These are phyloP conservation scores for Anthoceros angustus DNA, from an alignment of 225 moss, liverwort and hornwort genomes.

Conservation along the genomic window DNA sequence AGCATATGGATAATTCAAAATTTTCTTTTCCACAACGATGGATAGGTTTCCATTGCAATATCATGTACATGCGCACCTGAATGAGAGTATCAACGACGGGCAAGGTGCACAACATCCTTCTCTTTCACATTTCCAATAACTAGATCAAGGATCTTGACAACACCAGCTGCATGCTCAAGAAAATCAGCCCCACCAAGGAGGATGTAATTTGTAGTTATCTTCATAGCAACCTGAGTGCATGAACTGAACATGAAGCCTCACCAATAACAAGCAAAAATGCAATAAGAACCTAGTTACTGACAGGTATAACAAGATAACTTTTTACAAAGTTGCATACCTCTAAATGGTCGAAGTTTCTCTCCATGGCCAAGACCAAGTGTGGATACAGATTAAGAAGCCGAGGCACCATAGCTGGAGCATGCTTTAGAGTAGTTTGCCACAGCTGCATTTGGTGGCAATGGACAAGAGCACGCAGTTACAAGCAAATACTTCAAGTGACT, in stretches of 20 bases:
- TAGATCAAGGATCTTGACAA: constrained; percentile 75
- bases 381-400: constrained; percentile 66
- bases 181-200: constrained; percentile 86
- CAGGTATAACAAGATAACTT: neutral
- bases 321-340: constrained; percentile 65
- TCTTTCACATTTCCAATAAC: constrained; percentile 98
- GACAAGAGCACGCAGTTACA: neutral
- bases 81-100: constrained; percentile 92
- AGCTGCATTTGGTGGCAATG: constrained; percentile 33
- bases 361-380: constrained; percentile 77
- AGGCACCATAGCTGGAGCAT: constrained; percentile 86
- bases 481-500: neutral
- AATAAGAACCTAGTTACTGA: neutral
- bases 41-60: too few species aligned
- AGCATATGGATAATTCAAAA: neutral
- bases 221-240: constrained; percentile 58
- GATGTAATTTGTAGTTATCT: constrained; percentile 82
- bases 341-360: constrained; percentile 75
- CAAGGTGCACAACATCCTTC: constrained; percentile 88
- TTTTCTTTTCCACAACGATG: too few species aligned
- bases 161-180: constrained; percentile 70
- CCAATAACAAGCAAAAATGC: neutral
- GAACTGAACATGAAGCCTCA: neutral
- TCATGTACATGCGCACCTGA: constrained; percentile 30
- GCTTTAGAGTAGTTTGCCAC: constrained; percentile 81